Conservation (phyloP, 2,329 filamentous ascomycete genomes). For the Trichoderma breve region DNA sequence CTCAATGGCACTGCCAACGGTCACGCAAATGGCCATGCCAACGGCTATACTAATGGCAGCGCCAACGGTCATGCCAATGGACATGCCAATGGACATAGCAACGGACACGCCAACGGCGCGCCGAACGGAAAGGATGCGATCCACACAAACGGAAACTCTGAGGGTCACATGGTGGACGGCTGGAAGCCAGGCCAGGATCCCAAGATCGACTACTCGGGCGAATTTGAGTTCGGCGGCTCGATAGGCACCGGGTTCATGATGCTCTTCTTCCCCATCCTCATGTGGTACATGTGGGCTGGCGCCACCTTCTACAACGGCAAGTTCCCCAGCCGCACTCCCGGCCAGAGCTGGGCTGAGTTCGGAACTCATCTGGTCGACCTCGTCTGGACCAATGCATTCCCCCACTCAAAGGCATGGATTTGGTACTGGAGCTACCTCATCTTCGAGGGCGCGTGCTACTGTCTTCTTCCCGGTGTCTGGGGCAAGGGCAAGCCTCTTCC, state of each 20-base stretch:
- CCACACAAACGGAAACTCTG: constrained; percentile 24
- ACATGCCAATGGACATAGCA: background rate
- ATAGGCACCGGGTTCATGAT: constrained; percentile 81
- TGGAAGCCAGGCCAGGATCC: constrained; percentile 60
- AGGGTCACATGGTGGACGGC: constrained; percentile 45
- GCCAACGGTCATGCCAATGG: background rate
- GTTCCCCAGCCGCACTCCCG: constrained; percentile 64
- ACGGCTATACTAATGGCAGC: constrained; percentile 18
- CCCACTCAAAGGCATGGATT: constrained; percentile 75
- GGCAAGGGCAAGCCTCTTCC: constrained; percentile 84
- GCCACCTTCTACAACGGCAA: constrained; percentile 88
- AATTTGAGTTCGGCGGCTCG: constrained; percentile 84
- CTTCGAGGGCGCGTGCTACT: constrained; percentile 79
- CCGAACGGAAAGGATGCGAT: constrained; percentile 22
- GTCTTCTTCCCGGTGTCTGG: constrained; percentile 82
- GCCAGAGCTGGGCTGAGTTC: constrained; percentile 70
- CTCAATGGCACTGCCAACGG: constrained; percentile 33
- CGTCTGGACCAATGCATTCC: constrained; percentile 81
- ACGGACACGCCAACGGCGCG: constrained; percentile 26
- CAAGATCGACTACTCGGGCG: constrained; percentile 61
- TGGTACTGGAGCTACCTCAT: constrained; percentile 96
- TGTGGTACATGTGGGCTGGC: constrained; percentile 99
- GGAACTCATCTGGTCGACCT: constrained; percentile 66
- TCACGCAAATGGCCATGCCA: constrained; percentile 20
- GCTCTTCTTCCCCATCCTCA: constrained; percentile 86